Conservation (phyloP, 192 early-diverging fungal genomes). For the Backusella liffmaniae region DNA sequence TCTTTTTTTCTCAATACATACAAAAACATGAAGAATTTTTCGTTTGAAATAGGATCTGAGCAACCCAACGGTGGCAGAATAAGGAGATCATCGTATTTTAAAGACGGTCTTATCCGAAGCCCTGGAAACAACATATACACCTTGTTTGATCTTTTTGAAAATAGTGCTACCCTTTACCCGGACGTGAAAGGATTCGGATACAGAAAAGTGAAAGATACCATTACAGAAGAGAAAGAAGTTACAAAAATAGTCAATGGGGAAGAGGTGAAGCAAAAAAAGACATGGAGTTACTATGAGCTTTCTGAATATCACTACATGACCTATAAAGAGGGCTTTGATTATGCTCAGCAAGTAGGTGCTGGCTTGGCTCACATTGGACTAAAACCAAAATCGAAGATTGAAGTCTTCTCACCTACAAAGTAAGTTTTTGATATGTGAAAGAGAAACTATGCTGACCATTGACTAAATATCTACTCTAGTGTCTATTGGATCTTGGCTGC, state of each 20-base stretch:
- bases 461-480: not conserved
- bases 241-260: constrained; percentile 57
- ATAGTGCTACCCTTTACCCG: constrained; percentile 52
- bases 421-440: constrained; percentile 21
- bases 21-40: constrained; percentile 18
- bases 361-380: constrained; percentile 70
- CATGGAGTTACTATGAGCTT: constrained; percentile 79
- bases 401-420: constrained; percentile 72
- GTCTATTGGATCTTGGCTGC: constrained; percentile 32
- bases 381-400: constrained; percentile 44
- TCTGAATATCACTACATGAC: constrained; percentile 78
- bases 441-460: not conserved
- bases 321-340: constrained; percentile 63
- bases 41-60: constrained; percentile 23
- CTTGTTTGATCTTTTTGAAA: constrained; percentile 67
- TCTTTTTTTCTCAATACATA: not conserved
- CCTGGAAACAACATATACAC: constrained; percentile 54
- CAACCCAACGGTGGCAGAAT: constrained; percentile 35
- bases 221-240: constrained; percentile 75
- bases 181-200: constrained; percentile 64
- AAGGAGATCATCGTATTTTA: constrained; percentile 45
- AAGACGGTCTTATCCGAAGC: constrained; percentile 41
- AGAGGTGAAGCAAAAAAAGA: constrained; percentile 67
- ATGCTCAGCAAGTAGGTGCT: constrained; percentile 57
- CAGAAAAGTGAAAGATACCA: constrained; percentile 58